Conservation (phyloP, 345 rosid genomes). For the Erodium maritimum region DNA sequence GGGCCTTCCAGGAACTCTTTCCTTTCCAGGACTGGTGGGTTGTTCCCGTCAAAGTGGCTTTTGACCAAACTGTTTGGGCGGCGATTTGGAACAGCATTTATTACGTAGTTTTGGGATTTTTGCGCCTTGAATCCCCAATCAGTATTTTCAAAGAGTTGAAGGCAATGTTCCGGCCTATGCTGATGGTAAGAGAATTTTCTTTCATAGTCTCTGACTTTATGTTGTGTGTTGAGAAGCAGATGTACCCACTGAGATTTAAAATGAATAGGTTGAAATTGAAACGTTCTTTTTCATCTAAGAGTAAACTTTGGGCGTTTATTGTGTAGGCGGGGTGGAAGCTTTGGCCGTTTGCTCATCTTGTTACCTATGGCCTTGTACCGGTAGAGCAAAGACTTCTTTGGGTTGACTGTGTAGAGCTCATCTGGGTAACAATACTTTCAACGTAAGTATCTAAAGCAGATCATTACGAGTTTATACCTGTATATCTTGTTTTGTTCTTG, state of each 20-base stretch:
- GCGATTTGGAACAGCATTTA: constrained; percentile 92
- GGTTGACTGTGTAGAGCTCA: constrained; percentile 93
- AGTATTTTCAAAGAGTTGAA: constrained; percentile 51
- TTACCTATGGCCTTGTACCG: constrained; percentile 85
- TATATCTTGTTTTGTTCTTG: no score
- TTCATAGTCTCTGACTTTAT: neutral
- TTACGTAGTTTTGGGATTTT: constrained; percentile 50
- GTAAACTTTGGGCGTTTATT: constrained; percentile 9
- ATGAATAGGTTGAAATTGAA: no score
- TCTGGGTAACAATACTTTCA: constrained; percentile 97
- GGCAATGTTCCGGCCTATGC: constrained; percentile 82
- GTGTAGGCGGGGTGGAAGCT: constrained; percentile 98
- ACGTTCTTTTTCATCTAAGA: constrained; percentile 5
- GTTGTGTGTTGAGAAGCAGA: no score
- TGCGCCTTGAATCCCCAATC: constrained; percentile 72
- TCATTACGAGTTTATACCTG: no score
- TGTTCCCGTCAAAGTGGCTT: constrained; percentile 78
- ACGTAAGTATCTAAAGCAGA: constrained; percentile 42
- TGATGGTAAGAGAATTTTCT: constrained; percentile 46
- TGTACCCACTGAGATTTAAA: no score
- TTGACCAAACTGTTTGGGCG: constrained; percentile 92
- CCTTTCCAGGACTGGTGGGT: constrained; percentile 97
- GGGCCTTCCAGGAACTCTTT: constrained; percentile 43
- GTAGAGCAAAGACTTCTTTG: constrained; percentile 91
- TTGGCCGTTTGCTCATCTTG: constrained; percentile 97